Conservation (phyloP, 176 grass and related monocot species). For the Ampelocalamus luodianensis region DNA sequence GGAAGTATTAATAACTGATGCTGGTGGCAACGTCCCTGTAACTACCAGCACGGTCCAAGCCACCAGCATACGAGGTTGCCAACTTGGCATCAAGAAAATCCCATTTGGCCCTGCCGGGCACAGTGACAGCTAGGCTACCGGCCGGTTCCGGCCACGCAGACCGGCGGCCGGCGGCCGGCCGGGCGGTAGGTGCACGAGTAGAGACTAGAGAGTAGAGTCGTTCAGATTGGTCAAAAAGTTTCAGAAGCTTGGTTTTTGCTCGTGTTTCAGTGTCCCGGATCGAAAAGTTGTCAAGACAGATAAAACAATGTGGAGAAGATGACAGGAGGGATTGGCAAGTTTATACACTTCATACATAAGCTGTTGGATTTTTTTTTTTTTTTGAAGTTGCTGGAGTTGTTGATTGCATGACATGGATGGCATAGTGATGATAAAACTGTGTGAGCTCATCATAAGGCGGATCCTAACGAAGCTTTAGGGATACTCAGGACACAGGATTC, state of each 20-base stretch:
- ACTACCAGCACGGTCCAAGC: slow-evolving; percentile 50
- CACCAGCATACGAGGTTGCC: slow-evolving; percentile 33
- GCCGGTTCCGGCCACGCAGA: not conserved
- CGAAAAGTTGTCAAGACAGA: not conserved
- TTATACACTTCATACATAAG: slow-evolving; percentile 32
- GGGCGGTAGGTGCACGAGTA: not conserved
- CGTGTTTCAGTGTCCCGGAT: not conserved
- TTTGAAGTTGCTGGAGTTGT: slow-evolving; percentile 29
- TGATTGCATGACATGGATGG: slow-evolving; percentile 40
- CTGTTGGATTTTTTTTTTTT: slow-evolving; percentile 1
- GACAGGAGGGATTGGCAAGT: slow-evolving; percentile 23
- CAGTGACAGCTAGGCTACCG: slow-evolving; percentile 35
- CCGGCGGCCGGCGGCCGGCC: slow-evolving; percentile 11
- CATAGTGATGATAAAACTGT: slow-evolving; percentile 9
- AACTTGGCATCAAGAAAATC: slow-evolving; percentile 37
- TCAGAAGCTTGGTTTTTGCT: slow-evolving; percentile 37
- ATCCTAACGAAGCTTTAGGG: no score
- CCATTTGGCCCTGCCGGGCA: slow-evolving; percentile 8
- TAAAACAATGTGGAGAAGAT: slow-evolving; percentile 33
- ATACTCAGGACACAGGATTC: no score
- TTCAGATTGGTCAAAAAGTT: slow-evolving; percentile 20
- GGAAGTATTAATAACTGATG: slow-evolving; percentile 25
- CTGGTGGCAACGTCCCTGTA: slow-evolving; percentile 37
- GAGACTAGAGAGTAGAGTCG: not conserved
- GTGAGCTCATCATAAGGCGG: slow-evolving; percentile 14